Evolutionary conservation across 2,329 filamentous ascomycete genomes (phyloP), one percentile per base, ranked within the genome.

Genomic region (Aspergillus piperis): DNA sequence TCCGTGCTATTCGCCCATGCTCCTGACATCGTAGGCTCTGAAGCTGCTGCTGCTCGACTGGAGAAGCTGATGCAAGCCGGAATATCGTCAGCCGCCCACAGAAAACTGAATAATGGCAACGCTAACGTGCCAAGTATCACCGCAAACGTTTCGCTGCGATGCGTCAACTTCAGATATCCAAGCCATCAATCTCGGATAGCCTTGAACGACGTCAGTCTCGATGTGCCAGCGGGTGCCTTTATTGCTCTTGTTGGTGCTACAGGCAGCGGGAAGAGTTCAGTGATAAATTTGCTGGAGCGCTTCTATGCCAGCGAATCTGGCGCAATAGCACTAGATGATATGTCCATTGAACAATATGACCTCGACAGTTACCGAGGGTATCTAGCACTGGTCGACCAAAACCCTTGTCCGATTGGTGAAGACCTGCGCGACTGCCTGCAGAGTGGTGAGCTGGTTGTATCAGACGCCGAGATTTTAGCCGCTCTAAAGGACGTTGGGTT

Each of bases 261-360:
- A 2, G 83, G 84, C 3, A 83, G 82, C 56, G 84, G 84, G 3
- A 77, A 92, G 76, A 88, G 86, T 1, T 90, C 86, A n/a, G 86
- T 90, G 42, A 84, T 93, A 36, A 75, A 76, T 3, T 76, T 85
- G 0, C 72, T 84, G 11, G 79, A 84, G 64, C 75, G 86, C 8
- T 92, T 93, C 75, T 94, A 93, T 71, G 84, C 90, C 44, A 74
- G 86, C 8, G 47, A 51, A 7, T 42, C 51, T 3, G 61, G 61
- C 4, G 11, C 10, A 5, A 63, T 63, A 15, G 39, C 38, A 41
- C 53, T 63, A 13, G 59, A 27, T 4, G 21, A 38, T 41, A 19
- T 17, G 19, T 3, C 36, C 7, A 57, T 63, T 21, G 51, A 57
- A 2, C 11, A 19, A 5, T 59, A 59, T 32, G 53, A 57, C 10